Percentiles rank a stretch among this genome's conserved stretches.
These are phyloP conservation scores for Monilinia polystroma DNA, from an alignment of 2,329 filamentous ascomycete species.

Conservation along the genomic window DNA sequence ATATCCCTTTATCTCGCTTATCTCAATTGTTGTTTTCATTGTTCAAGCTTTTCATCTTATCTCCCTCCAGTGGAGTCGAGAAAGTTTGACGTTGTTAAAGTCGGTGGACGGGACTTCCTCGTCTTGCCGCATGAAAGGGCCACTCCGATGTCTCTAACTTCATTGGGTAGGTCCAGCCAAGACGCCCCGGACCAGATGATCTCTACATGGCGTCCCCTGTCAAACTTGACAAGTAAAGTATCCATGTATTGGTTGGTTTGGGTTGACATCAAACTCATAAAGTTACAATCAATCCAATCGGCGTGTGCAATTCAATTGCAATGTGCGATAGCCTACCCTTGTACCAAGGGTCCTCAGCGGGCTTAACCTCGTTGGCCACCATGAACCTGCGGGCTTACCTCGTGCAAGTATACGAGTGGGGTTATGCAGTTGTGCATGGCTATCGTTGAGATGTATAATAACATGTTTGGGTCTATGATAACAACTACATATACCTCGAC, in stretches of 20 bases:
- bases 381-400: background rate
- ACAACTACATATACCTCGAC: slow-evolving; percentile 22
- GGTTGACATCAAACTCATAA: slow-evolving; percentile 6
- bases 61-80: slow-evolving; percentile 7
- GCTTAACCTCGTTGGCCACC: slow-evolving; percentile 4
- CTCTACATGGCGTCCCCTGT: slow-evolving; percentile 13
- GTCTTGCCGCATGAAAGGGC: background rate
- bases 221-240: slow-evolving; percentile 14
- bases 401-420: slow-evolving; percentile 15
- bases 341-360: background rate
- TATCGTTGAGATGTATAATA: slow-evolving; percentile 1
- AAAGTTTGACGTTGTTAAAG: background rate
- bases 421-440: slow-evolving; percentile 14
- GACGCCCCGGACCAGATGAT: slow-evolving; percentile 14
- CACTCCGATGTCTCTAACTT: slow-evolving; percentile 14
- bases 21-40: background rate
- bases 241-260: slow-evolving; percentile 6
- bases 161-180: slow-evolving; percentile 21
- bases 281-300: slow-evolving; percentile 10
- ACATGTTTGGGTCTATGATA: background rate
- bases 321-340: background rate
- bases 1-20: slow-evolving; percentile 17
- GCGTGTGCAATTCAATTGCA: background rate
- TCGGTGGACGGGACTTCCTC: slow-evolving; percentile 8
- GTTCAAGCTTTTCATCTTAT: slow-evolving; percentile 19